Evolutionary conservation across 495 filamentous ascomycete species (phyloP), one percentile per base, ranked within the genome.

Genomic region (Daldinia loculata): DNA sequence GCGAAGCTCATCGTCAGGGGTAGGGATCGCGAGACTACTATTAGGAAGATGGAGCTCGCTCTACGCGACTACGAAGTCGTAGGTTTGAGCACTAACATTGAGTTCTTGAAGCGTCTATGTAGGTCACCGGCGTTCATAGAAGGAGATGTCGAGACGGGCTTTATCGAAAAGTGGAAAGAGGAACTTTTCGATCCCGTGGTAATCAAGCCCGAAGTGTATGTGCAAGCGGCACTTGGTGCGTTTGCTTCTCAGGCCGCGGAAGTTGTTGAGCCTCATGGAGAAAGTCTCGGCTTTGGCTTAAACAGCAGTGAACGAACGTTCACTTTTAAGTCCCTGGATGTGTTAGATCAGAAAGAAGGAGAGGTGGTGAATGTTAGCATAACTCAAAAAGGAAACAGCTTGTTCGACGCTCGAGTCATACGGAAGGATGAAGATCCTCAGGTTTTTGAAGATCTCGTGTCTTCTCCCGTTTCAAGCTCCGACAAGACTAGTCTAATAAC

Each of bases 1-100:
- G 91, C 96, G 45, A 99, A 99, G 78, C 85, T 99, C 61, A 98
- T 99, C 67, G 94, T 98, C n/a, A 85, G 89, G 27, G 96, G 92
- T 17, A 85, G 84, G 45, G 89, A 90, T 61, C 87, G 95, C 30
- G 87, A 92, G 77, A 90, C 91, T 19, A 93, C 95, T 17, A 88
- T 98, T 61, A 88, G 91, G 67, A 97, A 93, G 74, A 82, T 98
- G 30, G 87, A 89, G 38, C 80, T 87, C n/a, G 95, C 95, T 2
- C 79, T 98, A 27, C 91, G 92, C 64, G 87, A 94, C 57, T 99
- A 98, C 76, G 93, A 99, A 79, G 87, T 99, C 8, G 96, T 93
- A 1, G 95, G 95, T 1, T 87, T 94, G 15, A 90, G 91, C 74
- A 99, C 95, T 6, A 99, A 99, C 76, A 95, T 99, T 50, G 96